Base-by-base conservation (phyloP, 768 basidiomycete genomes). In the Calocera cornea region DNA sequence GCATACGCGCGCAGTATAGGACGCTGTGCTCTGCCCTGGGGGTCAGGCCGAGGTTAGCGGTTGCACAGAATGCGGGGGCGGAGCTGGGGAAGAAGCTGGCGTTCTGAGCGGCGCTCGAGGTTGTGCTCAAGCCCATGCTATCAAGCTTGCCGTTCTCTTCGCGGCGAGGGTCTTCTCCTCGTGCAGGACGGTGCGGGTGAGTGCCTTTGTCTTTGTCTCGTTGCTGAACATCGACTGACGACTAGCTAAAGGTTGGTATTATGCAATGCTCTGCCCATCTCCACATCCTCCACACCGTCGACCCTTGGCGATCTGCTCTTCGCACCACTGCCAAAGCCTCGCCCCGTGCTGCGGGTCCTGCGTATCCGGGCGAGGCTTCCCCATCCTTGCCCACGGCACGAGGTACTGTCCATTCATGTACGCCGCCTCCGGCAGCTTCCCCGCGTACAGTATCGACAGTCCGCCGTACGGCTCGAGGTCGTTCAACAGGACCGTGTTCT, bases 1-100 rank as follows among this genome's bases (percentile, higher is more conserved):
- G 90, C 69, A 94, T 97, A 68, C 84, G 92, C 44, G 90, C 93
- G 1, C 83, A 89, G 70, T 97, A 98, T 77, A 89, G 87, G 72
- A 83, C 86, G 0, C 84, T 95, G 41, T 99, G 95, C 72, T 86
- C 93, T 0, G 83, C 85, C 0, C 80, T 97, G 24, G 90, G 90
- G 34, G 83, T 92, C 10, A 74, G 82, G 31, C 84, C 86, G 2
- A 64, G 80, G 34, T 41, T 77, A 22, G 69, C 68, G 1, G 70
- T 69, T 33, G 71, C 68, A 7, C 22, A 67, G 47, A 44, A 19
- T 27, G 49, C 17, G 2, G 68, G 47, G 19, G 31, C 24, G 41
- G 44, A 65, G 54, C 10, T 60, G 54, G 54, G 54, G 14, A 60
- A 27, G 27, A 60, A 60, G 31, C 19, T 60, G 54, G 54, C 54